Evolutionary conservation across 495 filamentous ascomycete genomes (phyloP), one percentile per base, ranked within the genome.

Genomic region (Hypoxylon rickii): DNA sequence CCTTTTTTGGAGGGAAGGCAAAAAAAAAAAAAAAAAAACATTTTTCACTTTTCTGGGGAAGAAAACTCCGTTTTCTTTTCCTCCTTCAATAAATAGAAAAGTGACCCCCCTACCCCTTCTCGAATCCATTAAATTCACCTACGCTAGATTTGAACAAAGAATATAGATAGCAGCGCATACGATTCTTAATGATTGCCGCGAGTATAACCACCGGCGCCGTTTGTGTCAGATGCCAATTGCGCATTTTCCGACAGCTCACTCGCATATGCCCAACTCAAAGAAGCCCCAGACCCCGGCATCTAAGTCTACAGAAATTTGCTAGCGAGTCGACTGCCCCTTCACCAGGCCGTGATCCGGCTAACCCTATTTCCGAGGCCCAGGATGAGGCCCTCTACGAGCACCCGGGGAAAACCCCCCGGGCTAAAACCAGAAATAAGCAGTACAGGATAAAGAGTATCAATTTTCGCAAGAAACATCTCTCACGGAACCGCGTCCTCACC

Each of bases 191-290:
- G 79, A 72, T 81, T 61, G 43, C 70, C 42, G 65, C 70, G 48
- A 66, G 64, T 42, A 54, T 66, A 12, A 44, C 65, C 11, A 48
- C 70, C 48, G 54, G 71, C 64, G 72, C 74, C 50, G 70, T 81
- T 65, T 82, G 79, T 71, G 61, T 79, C 36, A 62, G 71, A 69
- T 82, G 79, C 64, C 77, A 68, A 32, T 51, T 73, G 38, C 70
- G 64, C 61, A 64, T 75, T 54, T 37, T 64, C 51, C 43, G 50
- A 51, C 42, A 53, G 36, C 17, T 17, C 22, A 19, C 24, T 29
- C 24, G 44, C 36, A n/a, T n/a, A n/a, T 47, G 34, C 26, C 55
- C 60, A 33, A 20, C 47, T 47, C 53, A 44, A 20, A 2, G 31
- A 26, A 42, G 31, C 21, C n/a, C 58, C 31, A 32, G 21, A 29